Evolutionary conservation across 805 yeast species (phyloP), one percentile per base, ranked within the genome.

Genomic region (Spathaspora sp.): DNA sequence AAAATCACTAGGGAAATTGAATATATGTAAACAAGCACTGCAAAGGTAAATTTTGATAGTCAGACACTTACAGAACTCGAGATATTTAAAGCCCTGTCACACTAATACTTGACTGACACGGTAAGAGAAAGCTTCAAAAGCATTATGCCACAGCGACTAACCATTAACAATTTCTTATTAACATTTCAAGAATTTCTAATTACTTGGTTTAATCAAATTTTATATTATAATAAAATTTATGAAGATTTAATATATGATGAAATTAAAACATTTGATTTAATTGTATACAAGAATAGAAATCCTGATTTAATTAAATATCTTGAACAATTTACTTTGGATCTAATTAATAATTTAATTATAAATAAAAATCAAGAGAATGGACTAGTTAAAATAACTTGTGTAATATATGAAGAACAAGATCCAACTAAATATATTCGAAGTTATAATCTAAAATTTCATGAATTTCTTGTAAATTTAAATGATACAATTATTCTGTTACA

Each of bases 211-310:
- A 85, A 85, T 53, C 81, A 81, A 42, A 70, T 85, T 1, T 64
- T 85, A 47, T 84, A 78, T 61, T 66, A 77, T 47, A 74, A 83
- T 46, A 61, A 66, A 1, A 65, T 87, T 0, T 87, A 87, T 57
- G 85, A 85, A 0, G 58, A 52, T 1, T 76, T 70, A 47, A 71
- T 85, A 0, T 87, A 79, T 60, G 69, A 66, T 19, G 60, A 62
- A 11, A 66, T 68, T 2, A 70, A 73, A 20, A 69, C 76, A 29
- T 78, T 78, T 56, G 76, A 76, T 45, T 52, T 70, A n/a, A 66
- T 77, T 0, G 70, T 75, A 3, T 64, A 68, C 53, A 72, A 70
- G 49, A 67, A 70, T 52, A 64, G 83, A 42, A 80, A 78, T 44
- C 82, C 83, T 0, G 69, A 67, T 9, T 69, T 83, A n/a, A 60